Conservation (phyloP, 305 asterid genomes). For the Fraxinus angustifolia region DNA sequence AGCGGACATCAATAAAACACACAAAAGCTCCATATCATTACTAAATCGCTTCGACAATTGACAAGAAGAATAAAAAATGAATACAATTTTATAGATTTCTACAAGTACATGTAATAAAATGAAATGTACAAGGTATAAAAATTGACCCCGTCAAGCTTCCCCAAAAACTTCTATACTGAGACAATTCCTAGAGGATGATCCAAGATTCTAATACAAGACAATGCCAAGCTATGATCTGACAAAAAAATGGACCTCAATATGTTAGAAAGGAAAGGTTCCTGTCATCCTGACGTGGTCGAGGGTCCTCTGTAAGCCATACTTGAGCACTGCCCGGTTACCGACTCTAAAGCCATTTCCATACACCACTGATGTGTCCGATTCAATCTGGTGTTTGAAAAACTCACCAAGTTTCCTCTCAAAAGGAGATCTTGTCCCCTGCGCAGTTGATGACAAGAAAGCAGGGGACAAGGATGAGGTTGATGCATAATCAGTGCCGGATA, state of each 20-base stretch:
- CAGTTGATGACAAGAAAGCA: slow-evolving; percentile 29
- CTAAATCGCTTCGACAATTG: neutral
- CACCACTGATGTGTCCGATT: slow-evolving; percentile 48
- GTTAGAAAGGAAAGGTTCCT: slow-evolving; percentile 64
- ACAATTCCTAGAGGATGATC: slow-evolving; percentile 26
- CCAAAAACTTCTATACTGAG: slow-evolving; percentile 32
- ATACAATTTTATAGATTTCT: slow-evolving; percentile 27
- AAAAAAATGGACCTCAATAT: neutral
- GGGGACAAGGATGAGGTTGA: slow-evolving; percentile 39
- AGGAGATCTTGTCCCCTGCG: slow-evolving; percentile 37
- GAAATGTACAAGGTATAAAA: slow-evolving; percentile 30
- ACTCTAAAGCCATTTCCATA: slow-evolving; percentile 58
- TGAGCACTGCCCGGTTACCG: slow-evolving; percentile 48
- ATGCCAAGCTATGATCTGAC: slow-evolving; percentile 16
- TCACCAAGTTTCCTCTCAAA: slow-evolving; percentile 50
- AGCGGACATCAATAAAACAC: neutral
- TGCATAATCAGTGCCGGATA: slow-evolving; percentile 36
- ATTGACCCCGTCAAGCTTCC: slow-evolving; percentile 28
- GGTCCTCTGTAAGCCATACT: slow-evolving; percentile 45
- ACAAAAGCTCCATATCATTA: neutral
- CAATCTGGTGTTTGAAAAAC: slow-evolving; percentile 56
- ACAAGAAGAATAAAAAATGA: slow-evolving; percentile 2
- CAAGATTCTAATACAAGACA: slow-evolving; percentile 20
- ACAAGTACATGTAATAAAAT: slow-evolving; percentile 14
- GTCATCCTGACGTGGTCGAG: slow-evolving; percentile 57